These are phyloP conservation scores for Pouteria campechiana DNA, from an alignment of 179 eudicot genomes.

Conservation along the genomic window DNA sequence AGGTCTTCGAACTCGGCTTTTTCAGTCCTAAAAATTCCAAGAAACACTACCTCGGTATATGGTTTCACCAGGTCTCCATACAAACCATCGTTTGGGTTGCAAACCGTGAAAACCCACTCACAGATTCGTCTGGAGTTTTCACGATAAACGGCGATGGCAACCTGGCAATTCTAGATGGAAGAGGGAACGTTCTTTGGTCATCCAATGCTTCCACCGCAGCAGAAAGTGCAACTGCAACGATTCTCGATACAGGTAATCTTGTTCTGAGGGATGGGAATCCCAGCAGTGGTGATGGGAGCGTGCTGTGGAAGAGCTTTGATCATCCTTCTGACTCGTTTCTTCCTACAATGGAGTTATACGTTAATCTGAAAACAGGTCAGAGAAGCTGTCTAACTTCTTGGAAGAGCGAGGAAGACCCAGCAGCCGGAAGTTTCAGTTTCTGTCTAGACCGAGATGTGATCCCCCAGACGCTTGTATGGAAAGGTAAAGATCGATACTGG, in stretches of 20 bases:
- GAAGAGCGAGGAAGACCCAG: conserved; percentile 34
- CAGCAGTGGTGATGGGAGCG: background rate
- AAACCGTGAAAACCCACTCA: no score
- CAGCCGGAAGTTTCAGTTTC: conserved; percentile 35
- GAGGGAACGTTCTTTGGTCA: no score
- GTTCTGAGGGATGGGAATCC: conserved; percentile 2
- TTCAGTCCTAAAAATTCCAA: no score
- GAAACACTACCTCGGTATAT: no score
- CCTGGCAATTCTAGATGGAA: conserved; percentile 20
- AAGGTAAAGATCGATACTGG: conserved; percentile 49
- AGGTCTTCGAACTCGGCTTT: no score
- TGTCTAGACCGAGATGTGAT: conserved; percentile 41
- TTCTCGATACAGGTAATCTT: conserved; percentile 42
- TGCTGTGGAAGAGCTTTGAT: conserved; percentile 49
- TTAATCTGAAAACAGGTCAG: conserved; percentile 8
- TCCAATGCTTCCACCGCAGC: conserved; percentile 9
- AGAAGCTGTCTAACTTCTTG: conserved; percentile 25
- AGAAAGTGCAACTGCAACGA: conserved; percentile 14
- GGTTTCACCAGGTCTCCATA: no score
- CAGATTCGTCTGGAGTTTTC: conserved; percentile 27
- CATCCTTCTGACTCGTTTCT: conserved; percentile 47
- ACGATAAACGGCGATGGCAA: conserved; percentile 20
- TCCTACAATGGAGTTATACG: conserved; percentile 31
- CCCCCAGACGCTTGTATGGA: conserved; percentile 54
- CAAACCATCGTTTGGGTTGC: no score